phyloP scores from a whole-genome alignment of 768 basidiomycete genomes.

The Hypholoma sublateritium region DNA sequence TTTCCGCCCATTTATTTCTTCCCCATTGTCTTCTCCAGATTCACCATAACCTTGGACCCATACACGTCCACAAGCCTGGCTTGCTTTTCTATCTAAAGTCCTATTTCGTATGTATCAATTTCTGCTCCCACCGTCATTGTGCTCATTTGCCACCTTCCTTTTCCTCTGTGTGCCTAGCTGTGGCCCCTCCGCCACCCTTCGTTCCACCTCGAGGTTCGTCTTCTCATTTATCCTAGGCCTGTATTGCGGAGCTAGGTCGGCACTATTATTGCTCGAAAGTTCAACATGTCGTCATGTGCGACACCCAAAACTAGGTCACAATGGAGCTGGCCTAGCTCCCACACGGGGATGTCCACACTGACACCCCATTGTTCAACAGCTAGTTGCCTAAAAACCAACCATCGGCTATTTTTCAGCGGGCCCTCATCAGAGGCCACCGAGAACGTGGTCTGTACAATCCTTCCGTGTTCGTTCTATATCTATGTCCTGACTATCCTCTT shows the following conservation, averaged over 20 bases:
- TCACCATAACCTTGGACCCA: conserved; percentile 42
- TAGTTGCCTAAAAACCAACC: conserved; percentile 30
- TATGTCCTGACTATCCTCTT: conserved; percentile 31
- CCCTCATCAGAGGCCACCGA: conserved; percentile 19
- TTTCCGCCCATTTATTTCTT: conserved; percentile 19
- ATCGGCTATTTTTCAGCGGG: conserved; percentile 4
- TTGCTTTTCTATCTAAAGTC: conserved; percentile 35
- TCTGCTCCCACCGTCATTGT: conserved; percentile 8
- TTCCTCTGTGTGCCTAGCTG: conserved; percentile 2
- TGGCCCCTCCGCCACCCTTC: conserved; percentile 29
- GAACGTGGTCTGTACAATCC: conserved; percentile 29
- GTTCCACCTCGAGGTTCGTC: conserved; percentile 53
- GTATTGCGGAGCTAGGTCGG: not conserved
- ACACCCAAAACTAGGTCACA: conserved; percentile 31
- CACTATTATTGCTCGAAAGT: conserved; percentile 7
- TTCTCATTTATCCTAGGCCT: conserved; percentile 1
- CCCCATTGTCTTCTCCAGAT: conserved; percentile 6
- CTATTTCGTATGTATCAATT: conserved; percentile 33
- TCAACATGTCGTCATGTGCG: conserved; percentile 21
- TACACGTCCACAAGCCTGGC: conserved; percentile 45
- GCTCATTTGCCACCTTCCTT: not conserved
- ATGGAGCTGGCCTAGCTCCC: conserved; percentile 27
- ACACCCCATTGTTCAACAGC: conserved; percentile 30
- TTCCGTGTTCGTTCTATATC: conserved; percentile 11
- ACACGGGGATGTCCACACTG: conserved; percentile 13